These are phyloP conservation scores for Yarrowia sp. DNA, from an alignment of 805 yeast genomes.

Conservation along the genomic window DNA sequence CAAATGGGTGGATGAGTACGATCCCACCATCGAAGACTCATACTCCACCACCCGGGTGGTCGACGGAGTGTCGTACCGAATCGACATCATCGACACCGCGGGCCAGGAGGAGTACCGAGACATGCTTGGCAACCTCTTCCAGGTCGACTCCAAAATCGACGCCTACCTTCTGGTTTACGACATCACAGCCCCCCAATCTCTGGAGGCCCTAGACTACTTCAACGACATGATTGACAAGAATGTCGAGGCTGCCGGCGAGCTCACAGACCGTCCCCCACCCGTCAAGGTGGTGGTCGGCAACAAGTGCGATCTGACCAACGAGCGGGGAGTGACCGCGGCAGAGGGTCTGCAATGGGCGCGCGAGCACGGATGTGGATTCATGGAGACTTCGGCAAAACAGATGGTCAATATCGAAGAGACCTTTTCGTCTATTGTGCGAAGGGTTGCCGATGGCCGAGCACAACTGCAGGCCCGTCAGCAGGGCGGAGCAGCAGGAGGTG, in stretches of 20 bases:
- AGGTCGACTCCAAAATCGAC: conserved; percentile 47
- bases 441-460: conserved; percentile 53
- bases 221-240: conserved; percentile 62
- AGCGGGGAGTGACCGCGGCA: conserved; percentile 62
- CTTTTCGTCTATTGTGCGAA: conserved; percentile 68
- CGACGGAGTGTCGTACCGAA: conserved; percentile 59
- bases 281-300: conserved; percentile 77
- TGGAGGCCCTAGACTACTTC: conserved; percentile 48
- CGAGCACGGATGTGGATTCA: conserved; percentile 69
- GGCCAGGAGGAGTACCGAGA: conserved; percentile 82
- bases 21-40: conserved; percentile 50
- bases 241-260: conserved; percentile 64
- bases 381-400: conserved; percentile 89
- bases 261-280: conserved; percentile 53
- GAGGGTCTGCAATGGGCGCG: conserved; percentile 66
- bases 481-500: conserved; percentile 16
- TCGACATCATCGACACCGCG: conserved; percentile 77
- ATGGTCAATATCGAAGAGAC: conserved; percentile 84
- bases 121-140: conserved; percentile 54
- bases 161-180: conserved; percentile 50
- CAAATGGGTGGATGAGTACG: conserved; percentile 51
- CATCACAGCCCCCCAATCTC: conserved; percentile 47
- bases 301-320: conserved; percentile 65
- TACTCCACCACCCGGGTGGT: conserved; percentile 48
- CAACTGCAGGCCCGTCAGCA: conserved; percentile 33